phyloP scores from a whole-genome alignment of 257 asterid species.

The Craterostigma plantagineum region DNA sequence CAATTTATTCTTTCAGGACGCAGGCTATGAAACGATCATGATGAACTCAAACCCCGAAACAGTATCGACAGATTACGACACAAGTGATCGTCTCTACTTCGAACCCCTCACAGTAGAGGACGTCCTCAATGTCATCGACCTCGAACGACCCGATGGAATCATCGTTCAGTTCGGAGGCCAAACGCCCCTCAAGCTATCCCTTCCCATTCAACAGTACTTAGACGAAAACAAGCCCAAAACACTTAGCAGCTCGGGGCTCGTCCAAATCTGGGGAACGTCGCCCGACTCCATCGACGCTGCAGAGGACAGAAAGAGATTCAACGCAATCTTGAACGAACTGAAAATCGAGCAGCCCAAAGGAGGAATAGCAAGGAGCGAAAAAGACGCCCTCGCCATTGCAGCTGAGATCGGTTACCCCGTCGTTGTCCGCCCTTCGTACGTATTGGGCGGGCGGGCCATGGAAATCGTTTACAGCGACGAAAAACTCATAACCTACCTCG shows the following conservation, averaged over 20 bases:
- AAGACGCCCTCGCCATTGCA: conserved; percentile 84
- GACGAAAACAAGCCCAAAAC: conserved; percentile 46
- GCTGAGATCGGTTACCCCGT: conserved; percentile 86
- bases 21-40: conserved; percentile 94
- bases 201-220: conserved; percentile 62
- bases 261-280: conserved; percentile 92
- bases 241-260: conserved; percentile 49
- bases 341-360: conserved; percentile 94
- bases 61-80: conserved; percentile 92
- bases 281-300: conserved; percentile 97
- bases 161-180: conserved; percentile 99
- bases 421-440: conserved; percentile 94
- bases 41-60: conserved; percentile 98
- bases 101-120: conserved; percentile 96
- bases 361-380: conserved; percentile 85
- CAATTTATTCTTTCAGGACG: conserved; percentile 33
- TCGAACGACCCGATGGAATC: conserved; percentile 94
- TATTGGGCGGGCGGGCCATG: conserved; percentile 94
- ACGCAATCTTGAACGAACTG: conserved; percentile 59
- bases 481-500: conserved; percentile 63
- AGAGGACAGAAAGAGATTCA: conserved; percentile 88
- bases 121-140: conserved; percentile 74
- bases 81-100: conserved; percentile 91
- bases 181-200: conserved; percentile 78
- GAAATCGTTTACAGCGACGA: conserved; percentile 91